Conservation (phyloP, 176 grass and related monocot species). For the Carex kokanica region DNA sequence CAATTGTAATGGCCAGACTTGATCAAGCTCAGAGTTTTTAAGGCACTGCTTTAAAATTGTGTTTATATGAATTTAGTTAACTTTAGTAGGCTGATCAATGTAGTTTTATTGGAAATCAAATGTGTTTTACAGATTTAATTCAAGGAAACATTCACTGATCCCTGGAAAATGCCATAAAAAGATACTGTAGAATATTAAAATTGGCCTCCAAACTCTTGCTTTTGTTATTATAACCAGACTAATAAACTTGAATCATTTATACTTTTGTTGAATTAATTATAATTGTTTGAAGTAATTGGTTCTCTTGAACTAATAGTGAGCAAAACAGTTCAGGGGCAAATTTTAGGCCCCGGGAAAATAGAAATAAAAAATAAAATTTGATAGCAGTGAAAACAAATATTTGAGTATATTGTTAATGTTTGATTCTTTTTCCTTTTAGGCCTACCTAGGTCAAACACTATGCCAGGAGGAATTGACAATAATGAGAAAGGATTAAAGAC, state of each 20-base stretch:
- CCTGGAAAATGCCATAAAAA: background rate
- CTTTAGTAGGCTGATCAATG: background rate
- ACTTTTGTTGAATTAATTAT: background rate
- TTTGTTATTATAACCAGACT: too few species aligned
- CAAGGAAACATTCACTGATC: background rate
- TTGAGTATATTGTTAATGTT: conserved; percentile 14
- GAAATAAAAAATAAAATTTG: background rate
- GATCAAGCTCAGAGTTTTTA: background rate
- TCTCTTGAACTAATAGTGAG: background rate
- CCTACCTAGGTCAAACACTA: conserved; percentile 40
- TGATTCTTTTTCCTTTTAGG: conserved; percentile 7
- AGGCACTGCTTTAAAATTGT: background rate
- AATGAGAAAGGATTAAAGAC: conserved; percentile 40
- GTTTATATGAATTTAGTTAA: background rate
- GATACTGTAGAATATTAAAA: too few species aligned
- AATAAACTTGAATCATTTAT: background rate
- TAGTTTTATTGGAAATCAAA: background rate
- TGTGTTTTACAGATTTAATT: background rate
- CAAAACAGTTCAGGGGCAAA: background rate
- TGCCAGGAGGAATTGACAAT: conserved; percentile 42
- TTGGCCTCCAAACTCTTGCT: too few species aligned
- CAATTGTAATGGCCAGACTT: background rate
- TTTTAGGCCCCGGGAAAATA: background rate
- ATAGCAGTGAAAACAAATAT: background rate
- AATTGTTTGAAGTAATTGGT: background rate